Evolutionary conservation across 345 rosid species (phyloP), one percentile per base, ranked within the genome.

Genomic region (Eucalyptus marginata): DNA sequence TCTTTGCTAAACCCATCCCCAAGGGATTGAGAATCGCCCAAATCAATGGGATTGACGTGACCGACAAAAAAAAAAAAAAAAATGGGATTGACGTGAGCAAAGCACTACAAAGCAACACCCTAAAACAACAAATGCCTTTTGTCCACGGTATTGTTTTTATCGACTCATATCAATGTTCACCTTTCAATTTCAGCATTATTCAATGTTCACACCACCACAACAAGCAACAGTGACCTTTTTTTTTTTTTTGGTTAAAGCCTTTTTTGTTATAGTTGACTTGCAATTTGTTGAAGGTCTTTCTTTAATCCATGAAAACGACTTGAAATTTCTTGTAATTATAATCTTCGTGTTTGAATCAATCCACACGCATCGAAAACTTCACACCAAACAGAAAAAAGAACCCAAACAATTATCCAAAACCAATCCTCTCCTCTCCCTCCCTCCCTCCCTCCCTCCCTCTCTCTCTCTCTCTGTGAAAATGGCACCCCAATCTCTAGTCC

Each of bases 401-500:
- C 24, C 81, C 47, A 22, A 6, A 22, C 84, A 6, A 22, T 20
- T 11, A 11, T 40, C 84, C 47, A 76, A 22, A 40, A 8, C 84
- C 47, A 40, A 40, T 76, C 25, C 22, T 24, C 22, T 10, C 22
- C 56, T 0, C 1, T 18, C 10, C 56, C 10, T 64, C 18, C 3
- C 52, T 50, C 52, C 3, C 49, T 27, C 66, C 20, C 64, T 24
- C 29, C 8, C 64, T 24, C 64, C 8, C 50, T 1, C 56, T 22
- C 33, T 13, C 31, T 27, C 71, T 62, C 20, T 14, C 40, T 64
- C 6, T 33, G 5, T 13, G 52, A 36, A 52, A 13, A 95, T 95
- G 96, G 95, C 95, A n/a, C 64, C 89, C 29, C 31, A 93, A 29
- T 91, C 93, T 89, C 83, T 90, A 20, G 88, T 87, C 89, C 89